These are phyloP conservation scores for Diplodia sapinea DNA, from an alignment of 2,329 filamentous ascomycete genomes.

Conservation along the genomic window DNA sequence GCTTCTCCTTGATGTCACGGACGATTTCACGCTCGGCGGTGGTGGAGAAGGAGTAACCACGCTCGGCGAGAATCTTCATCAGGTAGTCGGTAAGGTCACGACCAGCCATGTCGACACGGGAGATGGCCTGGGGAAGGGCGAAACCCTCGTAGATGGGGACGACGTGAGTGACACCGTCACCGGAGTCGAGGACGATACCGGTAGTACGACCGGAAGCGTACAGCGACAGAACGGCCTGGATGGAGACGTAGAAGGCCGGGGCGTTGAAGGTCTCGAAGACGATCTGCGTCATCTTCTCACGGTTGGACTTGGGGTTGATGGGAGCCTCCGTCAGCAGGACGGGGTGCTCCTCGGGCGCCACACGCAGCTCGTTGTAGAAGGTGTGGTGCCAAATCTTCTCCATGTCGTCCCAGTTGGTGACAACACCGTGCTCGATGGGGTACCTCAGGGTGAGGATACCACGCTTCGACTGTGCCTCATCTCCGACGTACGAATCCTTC, in stretches of 20 bases:
- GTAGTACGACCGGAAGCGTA: conserved; percentile 99
- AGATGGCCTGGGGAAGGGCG: conserved; percentile 99
- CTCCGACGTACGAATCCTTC: conserved; percentile 99
- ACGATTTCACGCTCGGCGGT: conserved; percentile 99
- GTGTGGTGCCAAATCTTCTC: conserved; percentile 99
- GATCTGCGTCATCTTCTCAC: conserved; percentile 99
- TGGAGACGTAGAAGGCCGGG: conserved; percentile 99
- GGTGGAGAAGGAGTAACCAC: conserved; percentile 99
- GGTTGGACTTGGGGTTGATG: conserved; percentile 99
- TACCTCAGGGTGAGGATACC: conserved; percentile 99
- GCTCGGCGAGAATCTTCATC: conserved; percentile 99
- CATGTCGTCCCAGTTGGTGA: conserved; percentile 99
- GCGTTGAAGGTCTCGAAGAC: conserved; percentile 99
- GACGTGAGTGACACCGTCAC: conserved; percentile 99
- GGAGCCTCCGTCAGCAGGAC: conserved; percentile 98
- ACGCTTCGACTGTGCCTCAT: conserved; percentile 99
- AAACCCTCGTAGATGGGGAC: conserved; percentile 99
- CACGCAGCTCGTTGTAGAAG: conserved; percentile 99
- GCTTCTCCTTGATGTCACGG: conserved; percentile 99
- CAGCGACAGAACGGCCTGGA: conserved; percentile 98
- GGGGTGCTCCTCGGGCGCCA: conserved; percentile 99
- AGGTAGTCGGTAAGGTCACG: conserved; percentile 99
- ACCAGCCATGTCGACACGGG: conserved; percentile 99
- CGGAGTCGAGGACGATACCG: conserved; percentile 99
- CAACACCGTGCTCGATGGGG: conserved; percentile 99